A percentile compares a stretch with the other conserved stretches of the same genome.
phyloP scores from a whole-genome alignment of 2,329 filamentous ascomycete species.

The Pseudocercospora fuligena region DNA sequence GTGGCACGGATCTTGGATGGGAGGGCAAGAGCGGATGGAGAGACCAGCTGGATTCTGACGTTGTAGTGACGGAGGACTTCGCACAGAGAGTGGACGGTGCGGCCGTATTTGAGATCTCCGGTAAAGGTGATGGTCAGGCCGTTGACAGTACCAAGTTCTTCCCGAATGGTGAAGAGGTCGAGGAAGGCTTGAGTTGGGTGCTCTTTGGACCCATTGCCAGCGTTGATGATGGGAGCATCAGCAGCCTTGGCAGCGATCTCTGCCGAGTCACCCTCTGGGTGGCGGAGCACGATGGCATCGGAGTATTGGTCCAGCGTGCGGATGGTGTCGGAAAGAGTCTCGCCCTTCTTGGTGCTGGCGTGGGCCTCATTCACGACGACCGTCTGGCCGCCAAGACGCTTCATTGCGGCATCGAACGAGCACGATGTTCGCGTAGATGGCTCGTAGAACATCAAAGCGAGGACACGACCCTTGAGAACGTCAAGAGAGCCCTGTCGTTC shows the following conservation, averaged over 20 bases:
- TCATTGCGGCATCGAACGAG: constrained; percentile 98
- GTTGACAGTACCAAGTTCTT: constrained; percentile 94
- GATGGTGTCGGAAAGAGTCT: constrained; percentile 90
- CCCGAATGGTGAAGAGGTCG: constrained; percentile 96
- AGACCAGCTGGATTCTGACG: constrained; percentile 88
- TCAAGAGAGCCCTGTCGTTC: constrained; percentile 89
- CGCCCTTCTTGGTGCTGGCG: constrained; percentile 92
- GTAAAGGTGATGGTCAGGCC: constrained; percentile 95
- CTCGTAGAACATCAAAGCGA: constrained; percentile 96
- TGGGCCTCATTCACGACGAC: constrained; percentile 80
- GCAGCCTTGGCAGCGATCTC: constrained; percentile 85
- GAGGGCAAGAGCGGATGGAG: constrained; percentile 77
- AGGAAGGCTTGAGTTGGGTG: constrained; percentile 98
- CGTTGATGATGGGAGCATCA: constrained; percentile 92
- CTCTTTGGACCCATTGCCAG: constrained; percentile 92
- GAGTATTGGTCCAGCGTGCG: constrained; percentile 92
- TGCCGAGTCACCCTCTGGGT: constrained; percentile 81
- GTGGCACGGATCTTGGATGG: constrained; percentile 75
- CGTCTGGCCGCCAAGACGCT: constrained; percentile 88
- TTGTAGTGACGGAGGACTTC: constrained; percentile 96
- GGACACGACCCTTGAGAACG: constrained; percentile 80
- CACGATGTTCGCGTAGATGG: constrained; percentile 93
- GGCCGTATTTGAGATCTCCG: constrained; percentile 89
- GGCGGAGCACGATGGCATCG: constrained; percentile 93
- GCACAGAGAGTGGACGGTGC: constrained; percentile 92